These are phyloP conservation scores for Pleoardoris graminearum DNA, from an alignment of 2,329 filamentous ascomycete genomes.

Conservation along the genomic window DNA sequence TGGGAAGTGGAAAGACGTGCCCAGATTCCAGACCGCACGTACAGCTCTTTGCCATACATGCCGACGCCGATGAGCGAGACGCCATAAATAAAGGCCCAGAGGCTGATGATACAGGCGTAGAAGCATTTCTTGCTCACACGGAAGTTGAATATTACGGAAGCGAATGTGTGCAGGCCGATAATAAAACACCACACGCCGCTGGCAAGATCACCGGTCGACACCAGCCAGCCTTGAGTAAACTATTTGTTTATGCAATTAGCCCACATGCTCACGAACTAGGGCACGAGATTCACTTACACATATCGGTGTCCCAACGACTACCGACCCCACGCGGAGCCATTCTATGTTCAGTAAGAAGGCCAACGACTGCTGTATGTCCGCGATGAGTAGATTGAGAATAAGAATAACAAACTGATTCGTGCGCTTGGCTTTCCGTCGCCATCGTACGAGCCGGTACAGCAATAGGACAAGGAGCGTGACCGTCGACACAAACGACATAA, in stretches of 20 bases:
- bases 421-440: conserved; percentile 41
- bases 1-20: conserved; percentile 27
- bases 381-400: conserved; percentile 69
- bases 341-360: conserved; percentile 66
- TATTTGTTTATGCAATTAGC: background rate
- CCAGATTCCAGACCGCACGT: conserved; percentile 68
- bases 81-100: conserved; percentile 65
- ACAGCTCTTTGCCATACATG: conserved; percentile 53
- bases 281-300: conserved; percentile 51
- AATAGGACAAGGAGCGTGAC: conserved; percentile 50
- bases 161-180: conserved; percentile 69
- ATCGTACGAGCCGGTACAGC: conserved; percentile 51
- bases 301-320: conserved; percentile 57
- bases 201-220: conserved; percentile 67
- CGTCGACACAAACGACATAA: conserved; percentile 53
- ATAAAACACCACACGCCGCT: conserved; percentile 68
- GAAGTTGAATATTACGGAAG: conserved; percentile 62
- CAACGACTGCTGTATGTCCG: conserved; percentile 67
- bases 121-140: conserved; percentile 57
- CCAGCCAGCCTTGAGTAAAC: conserved; percentile 66
- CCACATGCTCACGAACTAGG: background rate
- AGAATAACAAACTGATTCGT: conserved; percentile 70
- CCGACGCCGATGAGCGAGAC: conserved; percentile 59
- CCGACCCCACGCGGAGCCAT: conserved; percentile 59
- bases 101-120: conserved; percentile 50